Base-by-base conservation (phyloP, 2,329 filamentous ascomycete genomes). In the Penicillium freii region DNA sequence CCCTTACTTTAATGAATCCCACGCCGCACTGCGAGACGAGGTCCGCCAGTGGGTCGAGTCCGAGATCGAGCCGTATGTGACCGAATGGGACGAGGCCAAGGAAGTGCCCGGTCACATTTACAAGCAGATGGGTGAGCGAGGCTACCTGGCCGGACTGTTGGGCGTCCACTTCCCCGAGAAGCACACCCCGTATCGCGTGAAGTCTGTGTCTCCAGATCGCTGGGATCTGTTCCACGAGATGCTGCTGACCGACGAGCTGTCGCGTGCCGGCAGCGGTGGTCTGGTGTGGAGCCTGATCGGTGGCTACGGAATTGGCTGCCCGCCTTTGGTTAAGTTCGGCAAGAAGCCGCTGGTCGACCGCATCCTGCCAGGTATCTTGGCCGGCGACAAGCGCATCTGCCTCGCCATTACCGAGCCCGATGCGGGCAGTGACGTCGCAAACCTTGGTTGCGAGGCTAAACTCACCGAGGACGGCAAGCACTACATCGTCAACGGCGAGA, bases 141-240 rank as follows among this genome's bases (percentile, higher is more conserved):
- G 94, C 40, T 99, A 97, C 73, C 84, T 99, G 19, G 78, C 92
- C n/a, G 94, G 94, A 66, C 82, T 97, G 57, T 81, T 99, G 62
- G 94, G 93, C 63, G 84, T 91, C 61, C 71, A 76, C 51, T 97
- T 90, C 78, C 92, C 91, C 15, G 84, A 82, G 58, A 79, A 96
- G 66, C 87, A 93, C 71, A 87, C 86, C 23, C 80, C 87, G 42
- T 84, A 88, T 71, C 80, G 82, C 6, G 84, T 97, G 67, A 85
- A 89, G 78, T 88, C 86, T 48, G 94, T 99, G 13, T 77, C 88
- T 0, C 81, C 90, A 0, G 91, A 97, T 78, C 88, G 94, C 74
- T 99, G 93, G 93, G 94, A 99, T 79, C 85, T 96, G 44, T 99
- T 97, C 87, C 94, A 99, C 78, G 94, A 99, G 82, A 84, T 97